Conservation (phyloP, 352 stramenopile genomes). For the Pythium catenulatum region DNA sequence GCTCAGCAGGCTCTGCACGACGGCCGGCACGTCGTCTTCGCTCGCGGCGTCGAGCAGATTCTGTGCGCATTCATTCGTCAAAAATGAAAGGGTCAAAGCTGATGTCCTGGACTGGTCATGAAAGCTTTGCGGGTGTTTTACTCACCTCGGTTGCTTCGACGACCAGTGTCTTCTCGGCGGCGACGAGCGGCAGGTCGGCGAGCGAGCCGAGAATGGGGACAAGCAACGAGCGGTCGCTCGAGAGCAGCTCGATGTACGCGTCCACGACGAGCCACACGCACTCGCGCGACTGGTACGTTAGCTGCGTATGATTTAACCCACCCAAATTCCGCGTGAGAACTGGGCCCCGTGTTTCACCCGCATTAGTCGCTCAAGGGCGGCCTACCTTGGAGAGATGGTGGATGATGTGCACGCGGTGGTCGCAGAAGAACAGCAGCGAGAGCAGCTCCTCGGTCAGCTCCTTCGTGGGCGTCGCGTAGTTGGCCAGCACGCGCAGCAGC, state of each 20-base stretch:
- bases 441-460: constrained; percentile 87
- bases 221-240: constrained; percentile 85
- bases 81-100: not conserved
- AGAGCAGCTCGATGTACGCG: constrained; percentile 85
- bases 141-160: constrained; percentile 80
- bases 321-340: not conserved
- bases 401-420: constrained; percentile 87
- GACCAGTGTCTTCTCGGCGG: constrained; percentile 79
- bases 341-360: not conserved
- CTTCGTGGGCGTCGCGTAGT: constrained; percentile 82
- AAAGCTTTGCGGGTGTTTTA: not conserved
- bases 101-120: not conserved
- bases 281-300: constrained; percentile 89
- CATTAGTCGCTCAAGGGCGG: not conserved
- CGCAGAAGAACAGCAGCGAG: constrained; percentile 82
- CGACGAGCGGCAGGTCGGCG: constrained; percentile 82
- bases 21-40: constrained; percentile 87
- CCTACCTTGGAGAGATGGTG: constrained; percentile 87
- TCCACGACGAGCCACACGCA: constrained; percentile 88
- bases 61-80: constrained; percentile 46
- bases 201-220: constrained; percentile 89
- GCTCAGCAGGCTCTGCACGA: constrained; percentile 86
- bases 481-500: constrained; percentile 85
- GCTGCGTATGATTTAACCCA: constrained; percentile 67
- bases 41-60: constrained; percentile 83